Base-by-base conservation (phyloP, 768 basidiomycete genomes). In the Leucocoprinus leucothites region DNA sequence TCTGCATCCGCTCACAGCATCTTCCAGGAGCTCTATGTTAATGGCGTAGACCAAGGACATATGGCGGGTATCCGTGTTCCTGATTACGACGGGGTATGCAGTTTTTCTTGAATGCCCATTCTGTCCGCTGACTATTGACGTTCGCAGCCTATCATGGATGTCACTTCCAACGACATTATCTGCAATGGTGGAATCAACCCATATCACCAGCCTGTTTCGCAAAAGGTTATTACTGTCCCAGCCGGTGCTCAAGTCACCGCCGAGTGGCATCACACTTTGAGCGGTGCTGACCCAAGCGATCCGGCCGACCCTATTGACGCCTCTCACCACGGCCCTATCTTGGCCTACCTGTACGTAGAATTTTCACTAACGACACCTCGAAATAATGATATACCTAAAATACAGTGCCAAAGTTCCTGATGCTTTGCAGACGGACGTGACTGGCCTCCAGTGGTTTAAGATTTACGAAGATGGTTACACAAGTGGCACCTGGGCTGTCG, bases 391-490 rank as follows among this genome's bases (percentile, higher is more conserved):
- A 38, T 13, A 4, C 5, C 6, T 16, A 22, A 1, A 22, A 38
- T 34, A 16, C 59, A 82, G 80, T 3, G 80, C 80, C 57, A 72
- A 69, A 64, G 77, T 65, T 53, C 68, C 72, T 26, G 68, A 67
- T 55, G 82, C 82, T 6, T 73, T 73, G 0, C 78, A 81, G 57
- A 65, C 70, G 3, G 52, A 52, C 25, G 75, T 80, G 3, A 81
- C 79, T 1, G 81, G 81, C 22, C 69, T 81, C 3, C 63, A 75
- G 35, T 82, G 81, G 81, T 81, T 82, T 70, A 82, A 80, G 67
- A 79, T 82, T 57, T 76, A 70, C 57, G 69, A 82, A 60, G 76
- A 77, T 44, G 77, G 77, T 11, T 67, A 69, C 50, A 62, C 66
- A 57, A 61, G 75, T 43, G 63, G 61, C n/a, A 59, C 64, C 6